Percentiles rank a stretch among this genome's conserved stretches.
Conservation (phyloP, 495 filamentous ascomycete species). For the Aspergillus wentii region DNA sequence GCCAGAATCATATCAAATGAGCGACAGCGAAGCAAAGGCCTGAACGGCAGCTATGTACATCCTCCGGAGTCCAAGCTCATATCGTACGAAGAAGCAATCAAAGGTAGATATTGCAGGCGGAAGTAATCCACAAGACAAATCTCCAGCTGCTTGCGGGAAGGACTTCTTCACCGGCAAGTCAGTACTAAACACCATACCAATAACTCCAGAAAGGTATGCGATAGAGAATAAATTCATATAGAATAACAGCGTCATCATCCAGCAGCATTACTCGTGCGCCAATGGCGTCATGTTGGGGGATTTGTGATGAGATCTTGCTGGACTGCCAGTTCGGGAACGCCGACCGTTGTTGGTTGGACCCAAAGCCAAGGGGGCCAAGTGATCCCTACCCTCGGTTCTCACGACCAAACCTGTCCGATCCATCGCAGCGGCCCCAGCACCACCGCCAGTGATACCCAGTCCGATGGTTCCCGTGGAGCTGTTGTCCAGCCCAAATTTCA, state of each 20-base stretch:
- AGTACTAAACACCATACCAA: no score
- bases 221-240: not conserved
- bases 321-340: constrained; percentile 41
- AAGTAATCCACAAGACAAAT: no score
- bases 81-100: no score
- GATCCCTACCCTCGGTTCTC: constrained; percentile 77
- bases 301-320: constrained; percentile 36
- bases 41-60: no score
- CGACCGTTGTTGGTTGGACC: constrained; percentile 42
- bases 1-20: no score
- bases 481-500: constrained; percentile 59
- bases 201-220: not conserved
- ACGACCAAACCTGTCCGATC: constrained; percentile 71
- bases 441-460: constrained; percentile 44
- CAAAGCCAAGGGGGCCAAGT: constrained; percentile 44
- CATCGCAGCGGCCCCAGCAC: constrained; percentile 47
- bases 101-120: no score
- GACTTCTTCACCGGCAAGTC: no score
- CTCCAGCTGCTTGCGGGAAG: no score
- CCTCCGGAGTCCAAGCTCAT: no score
- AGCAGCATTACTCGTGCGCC: constrained; percentile 33
- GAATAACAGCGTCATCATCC: constrained; percentile 4
- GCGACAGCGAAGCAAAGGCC: no score
- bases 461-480: constrained; percentile 43
- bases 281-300: constrained; percentile 39